These are phyloP conservation scores for Yamadazyma philogaea DNA, from an alignment of 805 yeast genomes.

Conservation along the genomic window DNA sequence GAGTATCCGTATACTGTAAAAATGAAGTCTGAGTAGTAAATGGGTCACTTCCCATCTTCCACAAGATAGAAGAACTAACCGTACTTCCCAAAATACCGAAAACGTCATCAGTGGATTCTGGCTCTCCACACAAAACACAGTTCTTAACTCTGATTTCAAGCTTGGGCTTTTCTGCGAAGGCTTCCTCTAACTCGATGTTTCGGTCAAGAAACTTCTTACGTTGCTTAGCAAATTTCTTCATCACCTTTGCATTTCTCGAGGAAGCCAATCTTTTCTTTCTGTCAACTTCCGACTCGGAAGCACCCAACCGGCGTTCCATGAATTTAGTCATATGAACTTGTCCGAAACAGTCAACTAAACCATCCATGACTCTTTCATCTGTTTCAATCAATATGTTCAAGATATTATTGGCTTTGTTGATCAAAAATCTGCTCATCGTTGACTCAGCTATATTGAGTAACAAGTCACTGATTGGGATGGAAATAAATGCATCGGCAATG, in stretches of 20 bases:
- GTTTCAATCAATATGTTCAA: conserved; percentile 49
- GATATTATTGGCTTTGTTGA: conserved; percentile 55
- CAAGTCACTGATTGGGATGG: conserved; percentile 55
- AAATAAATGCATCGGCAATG: conserved; percentile 45
- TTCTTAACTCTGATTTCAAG: conserved; percentile 24
- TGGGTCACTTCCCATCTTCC: conserved; percentile 40
- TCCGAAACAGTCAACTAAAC: conserved; percentile 58
- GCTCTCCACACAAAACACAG: conserved; percentile 62
- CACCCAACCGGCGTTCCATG: conserved; percentile 40
- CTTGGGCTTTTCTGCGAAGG: conserved; percentile 7
- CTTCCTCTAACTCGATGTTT: conserved; percentile 25
- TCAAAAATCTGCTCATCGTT: conserved; percentile 46
- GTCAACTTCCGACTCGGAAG: conserved; percentile 53
- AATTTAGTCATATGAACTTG: conserved; percentile 48
- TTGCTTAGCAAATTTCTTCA: conserved; percentile 60
- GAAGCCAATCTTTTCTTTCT: conserved; percentile 56
- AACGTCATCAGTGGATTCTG: conserved; percentile 41
- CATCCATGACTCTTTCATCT: conserved; percentile 48
- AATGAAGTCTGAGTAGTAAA: conserved; percentile 20
- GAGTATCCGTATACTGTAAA: conserved; percentile 19
- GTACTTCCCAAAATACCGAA: conserved; percentile 60
- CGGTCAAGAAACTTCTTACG: conserved; percentile 42
- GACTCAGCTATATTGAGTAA: conserved; percentile 52
- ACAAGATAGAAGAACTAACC: conserved; percentile 45
- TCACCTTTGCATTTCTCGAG: conserved; percentile 56